Conservation (phyloP, 2,329 filamentous ascomycete genomes). For the Fusarium nelsonii region DNA sequence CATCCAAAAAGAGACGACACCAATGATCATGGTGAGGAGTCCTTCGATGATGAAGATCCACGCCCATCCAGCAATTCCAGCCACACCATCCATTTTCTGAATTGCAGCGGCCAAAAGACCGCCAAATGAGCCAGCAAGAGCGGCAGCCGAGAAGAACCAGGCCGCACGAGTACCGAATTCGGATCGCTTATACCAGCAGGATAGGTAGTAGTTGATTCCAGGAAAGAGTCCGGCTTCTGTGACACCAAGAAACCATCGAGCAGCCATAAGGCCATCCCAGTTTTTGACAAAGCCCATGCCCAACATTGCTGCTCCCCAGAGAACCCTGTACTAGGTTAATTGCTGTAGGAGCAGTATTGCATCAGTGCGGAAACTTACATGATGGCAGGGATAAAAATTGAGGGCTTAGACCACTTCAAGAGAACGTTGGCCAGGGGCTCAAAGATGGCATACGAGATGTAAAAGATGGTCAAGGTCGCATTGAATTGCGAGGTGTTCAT, state of each 20-base stretch:
- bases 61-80: slow-evolving; percentile 67
- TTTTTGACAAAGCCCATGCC: slow-evolving; percentile 75
- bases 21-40: slow-evolving; percentile 75
- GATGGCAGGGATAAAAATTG: slow-evolving; percentile 83
- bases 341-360: neutral
- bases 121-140: slow-evolving; percentile 82
- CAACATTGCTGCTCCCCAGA: slow-evolving; percentile 77
- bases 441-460: slow-evolving; percentile 84
- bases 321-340: slow-evolving; percentile 55
- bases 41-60: slow-evolving; percentile 81
- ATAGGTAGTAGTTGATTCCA: slow-evolving; percentile 83
- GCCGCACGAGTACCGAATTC: slow-evolving; percentile 86
- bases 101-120: slow-evolving; percentile 80
- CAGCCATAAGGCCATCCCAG: slow-evolving; percentile 74
- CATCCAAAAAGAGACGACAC: slow-evolving; percentile 78
- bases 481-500: slow-evolving; percentile 78
- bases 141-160: slow-evolving; percentile 86
- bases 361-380: slow-evolving; percentile 67
- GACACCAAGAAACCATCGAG: slow-evolving; percentile 78
- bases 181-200: slow-evolving; percentile 83
- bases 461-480: slow-evolving; percentile 83
- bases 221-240: slow-evolving; percentile 82
- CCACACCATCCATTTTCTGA: slow-evolving; percentile 74
- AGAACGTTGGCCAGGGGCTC: slow-evolving; percentile 84
- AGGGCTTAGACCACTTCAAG: slow-evolving; percentile 80